phyloP scores from a whole-genome alignment of 78 protist species.

The Dictyostelium firmibasis region DNA sequence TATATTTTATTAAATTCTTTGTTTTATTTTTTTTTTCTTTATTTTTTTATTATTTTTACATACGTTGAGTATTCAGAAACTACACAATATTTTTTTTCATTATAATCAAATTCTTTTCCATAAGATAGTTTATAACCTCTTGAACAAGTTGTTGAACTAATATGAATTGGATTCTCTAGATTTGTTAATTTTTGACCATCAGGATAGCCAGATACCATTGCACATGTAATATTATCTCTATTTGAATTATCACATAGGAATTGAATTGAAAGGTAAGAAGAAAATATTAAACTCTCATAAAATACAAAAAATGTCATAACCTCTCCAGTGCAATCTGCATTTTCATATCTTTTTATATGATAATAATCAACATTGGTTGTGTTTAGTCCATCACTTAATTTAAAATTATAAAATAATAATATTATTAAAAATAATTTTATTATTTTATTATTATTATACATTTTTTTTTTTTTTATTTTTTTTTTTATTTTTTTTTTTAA shows the following conservation, averaged over 20 bases:
- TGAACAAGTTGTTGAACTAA: neutral
- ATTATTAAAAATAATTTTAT: too few species aligned
- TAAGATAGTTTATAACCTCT: neutral
- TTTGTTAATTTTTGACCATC: neutral
- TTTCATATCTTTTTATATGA: neutral
- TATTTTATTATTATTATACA: neutral
- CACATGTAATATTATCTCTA: neutral
- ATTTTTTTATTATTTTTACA: neutral
- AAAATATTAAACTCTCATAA: neutral
- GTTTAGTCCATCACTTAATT: neutral
- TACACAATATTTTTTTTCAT: conserved; percentile 2
- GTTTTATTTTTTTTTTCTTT: neutral
- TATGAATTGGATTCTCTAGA: neutral
- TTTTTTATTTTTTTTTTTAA: neutral
- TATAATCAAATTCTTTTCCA: neutral
- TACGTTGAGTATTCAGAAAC: neutral
- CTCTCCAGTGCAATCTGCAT: neutral
- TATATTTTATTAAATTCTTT: too few species aligned
- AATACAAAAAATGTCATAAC: neutral
- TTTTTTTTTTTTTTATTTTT: neutral
- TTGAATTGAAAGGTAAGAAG: neutral
- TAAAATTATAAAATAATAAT: neutral
- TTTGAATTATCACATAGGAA: neutral
- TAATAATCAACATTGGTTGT: neutral
- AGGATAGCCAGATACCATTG: neutral